A percentile compares a stretch with the other conserved stretches of the same genome.
These are phyloP conservation scores for Helotiales sp. DNA, from an alignment of 2,329 filamentous ascomycete species.

Conservation along the genomic window DNA sequence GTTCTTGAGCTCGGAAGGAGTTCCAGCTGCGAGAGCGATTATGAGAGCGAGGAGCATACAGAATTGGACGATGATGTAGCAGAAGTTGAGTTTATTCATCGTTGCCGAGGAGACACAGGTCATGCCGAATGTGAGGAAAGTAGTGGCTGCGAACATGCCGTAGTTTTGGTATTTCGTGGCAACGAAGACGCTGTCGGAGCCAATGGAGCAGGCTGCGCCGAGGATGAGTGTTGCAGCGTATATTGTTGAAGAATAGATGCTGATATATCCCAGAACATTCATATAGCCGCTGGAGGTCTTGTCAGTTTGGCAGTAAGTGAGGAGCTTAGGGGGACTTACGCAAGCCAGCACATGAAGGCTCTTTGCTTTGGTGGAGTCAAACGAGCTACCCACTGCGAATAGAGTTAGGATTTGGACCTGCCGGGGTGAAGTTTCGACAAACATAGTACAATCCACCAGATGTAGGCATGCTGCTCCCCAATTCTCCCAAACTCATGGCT, in stretches of 20 bases:
- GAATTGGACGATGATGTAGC: conserved; percentile 34
- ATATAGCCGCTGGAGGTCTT: conserved; percentile 31
- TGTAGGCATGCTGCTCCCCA: conserved; percentile 36
- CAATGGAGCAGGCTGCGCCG: conserved; percentile 30
- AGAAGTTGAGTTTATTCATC: conserved; percentile 32
- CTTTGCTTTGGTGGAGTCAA: conserved; percentile 31
- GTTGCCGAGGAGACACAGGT: conserved; percentile 32
- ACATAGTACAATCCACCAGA: conserved; percentile 35
- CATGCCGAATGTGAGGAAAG: conserved; percentile 33
- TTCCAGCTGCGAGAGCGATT: conserved; percentile 31
- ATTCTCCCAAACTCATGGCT: conserved; percentile 33
- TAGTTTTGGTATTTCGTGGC: conserved; percentile 35
- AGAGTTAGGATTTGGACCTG: conserved; percentile 3
- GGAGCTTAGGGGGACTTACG: conserved; percentile 22
- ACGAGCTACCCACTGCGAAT: conserved; percentile 33
- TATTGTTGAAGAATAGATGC: conserved; percentile 36
- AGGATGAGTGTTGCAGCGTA: conserved; percentile 36
- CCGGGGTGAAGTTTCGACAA: background rate
- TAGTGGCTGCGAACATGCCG: conserved; percentile 34
- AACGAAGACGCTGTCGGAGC: conserved; percentile 24
- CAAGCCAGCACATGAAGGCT: conserved; percentile 37
- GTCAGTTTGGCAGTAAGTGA: conserved; percentile 6
- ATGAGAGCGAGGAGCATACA: conserved; percentile 33
- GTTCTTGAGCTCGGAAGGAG: conserved; percentile 30
- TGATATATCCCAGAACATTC: conserved; percentile 36